Percentiles rank a stretch among this genome's conserved stretches.
phyloP scores from a whole-genome alignment of 2,329 filamentous ascomycete genomes.

The Cucurbitaria berberidis region DNA sequence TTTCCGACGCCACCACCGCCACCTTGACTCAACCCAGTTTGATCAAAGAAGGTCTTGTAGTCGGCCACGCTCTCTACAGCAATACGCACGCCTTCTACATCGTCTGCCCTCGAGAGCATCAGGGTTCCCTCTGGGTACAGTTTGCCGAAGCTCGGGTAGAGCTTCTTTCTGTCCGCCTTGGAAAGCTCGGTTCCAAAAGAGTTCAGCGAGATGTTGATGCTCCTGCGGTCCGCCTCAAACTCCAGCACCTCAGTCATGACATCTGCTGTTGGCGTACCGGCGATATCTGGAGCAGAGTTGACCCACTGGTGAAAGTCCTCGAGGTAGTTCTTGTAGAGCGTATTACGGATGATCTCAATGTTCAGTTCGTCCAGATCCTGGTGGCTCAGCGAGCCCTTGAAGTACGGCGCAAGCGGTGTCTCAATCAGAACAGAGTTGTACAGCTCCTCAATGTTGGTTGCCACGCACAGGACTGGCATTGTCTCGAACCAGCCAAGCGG shows the following conservation, averaged over 20 bases:
- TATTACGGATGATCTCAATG: conserved; percentile 99
- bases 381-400: conserved; percentile 95
- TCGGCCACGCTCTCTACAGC: conserved; percentile 92
- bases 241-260: conserved; percentile 96
- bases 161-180: conserved; percentile 92
- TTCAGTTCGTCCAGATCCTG: conserved; percentile 98
- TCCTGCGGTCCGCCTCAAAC: conserved; percentile 94
- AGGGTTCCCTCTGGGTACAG: conserved; percentile 92
- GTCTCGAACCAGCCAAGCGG: conserved; percentile 99
- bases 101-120: conserved; percentile 94
- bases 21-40: conserved; percentile 78
- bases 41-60: conserved; percentile 96
- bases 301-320: conserved; percentile 97
- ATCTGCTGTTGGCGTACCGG: conserved; percentile 85
- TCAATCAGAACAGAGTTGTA: conserved; percentile 98
- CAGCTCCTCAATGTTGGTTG: conserved; percentile 97
- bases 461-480: conserved; percentile 96
- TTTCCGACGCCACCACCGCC: conserved; percentile 79
- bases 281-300: conserved; percentile 84
- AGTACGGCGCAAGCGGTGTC: conserved; percentile 93
- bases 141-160: conserved; percentile 90
- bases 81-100: conserved; percentile 89
- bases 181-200: conserved; percentile 95
- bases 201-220: conserved; percentile 99
- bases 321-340: conserved; percentile 98